Conservation (phyloP, 2,329 filamentous ascomycete species). For the Rhinocladiella mackenziei region DNA sequence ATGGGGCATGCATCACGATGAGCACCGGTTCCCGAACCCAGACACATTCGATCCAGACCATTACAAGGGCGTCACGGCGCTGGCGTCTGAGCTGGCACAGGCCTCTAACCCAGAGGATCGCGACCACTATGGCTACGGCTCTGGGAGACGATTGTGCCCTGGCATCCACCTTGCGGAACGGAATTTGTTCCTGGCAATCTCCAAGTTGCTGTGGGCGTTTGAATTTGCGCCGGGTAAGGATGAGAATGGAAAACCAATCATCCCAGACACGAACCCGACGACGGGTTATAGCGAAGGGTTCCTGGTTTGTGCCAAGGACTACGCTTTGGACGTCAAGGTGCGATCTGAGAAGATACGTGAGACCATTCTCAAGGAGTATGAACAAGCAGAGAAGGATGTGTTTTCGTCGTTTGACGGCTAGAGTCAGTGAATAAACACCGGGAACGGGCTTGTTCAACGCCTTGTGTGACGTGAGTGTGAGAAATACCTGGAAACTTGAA, state of each 20-base stretch:
- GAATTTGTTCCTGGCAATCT: conserved; percentile 31
- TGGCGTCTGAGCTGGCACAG: conserved; percentile 36
- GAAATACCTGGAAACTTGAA: conserved; percentile 6
- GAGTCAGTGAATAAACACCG: conserved; percentile 3
- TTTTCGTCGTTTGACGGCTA: conserved; percentile 26
- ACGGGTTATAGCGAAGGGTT: conserved; percentile 39
- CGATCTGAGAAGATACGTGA: conserved; percentile 32
- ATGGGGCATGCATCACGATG: conserved; percentile 34
- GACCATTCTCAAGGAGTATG: conserved; percentile 35
- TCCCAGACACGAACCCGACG: conserved; percentile 37
- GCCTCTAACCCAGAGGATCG: conserved; percentile 31
- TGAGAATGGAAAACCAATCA: conserved; percentile 26
- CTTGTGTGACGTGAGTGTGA: not conserved
- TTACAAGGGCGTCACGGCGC: conserved; percentile 32
- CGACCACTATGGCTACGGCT: conserved; percentile 34
- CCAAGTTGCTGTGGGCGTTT: conserved; percentile 35
- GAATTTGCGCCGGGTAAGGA: conserved; percentile 29
- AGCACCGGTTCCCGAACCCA: conserved; percentile 32
- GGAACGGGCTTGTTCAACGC: not conserved
- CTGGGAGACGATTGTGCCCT: conserved; percentile 34
- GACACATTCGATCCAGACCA: conserved; percentile 35
- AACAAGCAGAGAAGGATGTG: conserved; percentile 30
- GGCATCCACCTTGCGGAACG: conserved; percentile 36
- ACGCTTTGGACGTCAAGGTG: conserved; percentile 32
- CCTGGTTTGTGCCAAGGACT: conserved; percentile 34